These are phyloP conservation scores for Entoloma clypeatum DNA, from an alignment of 1,284 basidiomycete genomes.

Conservation along the genomic window DNA sequence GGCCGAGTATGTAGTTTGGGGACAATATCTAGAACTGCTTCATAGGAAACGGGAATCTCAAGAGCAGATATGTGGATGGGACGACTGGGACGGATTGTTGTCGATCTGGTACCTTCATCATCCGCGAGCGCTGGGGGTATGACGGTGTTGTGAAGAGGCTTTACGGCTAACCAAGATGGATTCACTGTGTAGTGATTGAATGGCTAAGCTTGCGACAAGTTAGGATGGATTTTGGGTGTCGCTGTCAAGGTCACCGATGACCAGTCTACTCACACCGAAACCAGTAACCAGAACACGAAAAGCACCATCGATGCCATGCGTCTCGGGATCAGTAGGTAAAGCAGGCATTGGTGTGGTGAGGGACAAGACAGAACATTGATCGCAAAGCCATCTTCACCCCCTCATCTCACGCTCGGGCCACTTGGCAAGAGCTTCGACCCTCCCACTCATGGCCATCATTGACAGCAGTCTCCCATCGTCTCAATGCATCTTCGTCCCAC, in stretches of 20 bases:
- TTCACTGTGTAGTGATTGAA: conserved; percentile 52
- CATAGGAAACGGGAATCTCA: conserved; percentile 59
- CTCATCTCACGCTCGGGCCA: conserved; percentile 23
- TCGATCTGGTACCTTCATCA: conserved; percentile 12
- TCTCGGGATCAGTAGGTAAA: conserved; percentile 8
- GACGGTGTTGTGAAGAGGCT: conserved; percentile 50
- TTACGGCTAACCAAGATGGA: conserved; percentile 62
- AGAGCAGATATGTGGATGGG: conserved; percentile 59
- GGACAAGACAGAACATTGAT: not conserved
- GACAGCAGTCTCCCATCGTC: conserved; percentile 65
- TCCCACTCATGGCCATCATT: conserved; percentile 67
- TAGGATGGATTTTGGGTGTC: conserved; percentile 10
- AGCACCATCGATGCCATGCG: conserved; percentile 20
- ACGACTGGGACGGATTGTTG: conserved; percentile 15
- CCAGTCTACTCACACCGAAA: conserved; percentile 48
- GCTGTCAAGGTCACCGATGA: conserved; percentile 4
- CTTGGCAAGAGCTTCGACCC: conserved; percentile 36
- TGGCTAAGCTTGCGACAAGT: conserved; percentile 38
- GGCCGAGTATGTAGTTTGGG: conserved; percentile 62
- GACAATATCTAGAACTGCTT: conserved; percentile 52
- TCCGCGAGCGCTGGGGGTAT: conserved; percentile 33
- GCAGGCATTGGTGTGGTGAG: conserved; percentile 18
- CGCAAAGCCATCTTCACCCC: not conserved
- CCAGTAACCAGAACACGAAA: conserved; percentile 54
- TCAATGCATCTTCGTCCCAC: conserved; percentile 74